Conservation (phyloP, 73 alveolate genomes). For the Urostyla sp. region DNA sequence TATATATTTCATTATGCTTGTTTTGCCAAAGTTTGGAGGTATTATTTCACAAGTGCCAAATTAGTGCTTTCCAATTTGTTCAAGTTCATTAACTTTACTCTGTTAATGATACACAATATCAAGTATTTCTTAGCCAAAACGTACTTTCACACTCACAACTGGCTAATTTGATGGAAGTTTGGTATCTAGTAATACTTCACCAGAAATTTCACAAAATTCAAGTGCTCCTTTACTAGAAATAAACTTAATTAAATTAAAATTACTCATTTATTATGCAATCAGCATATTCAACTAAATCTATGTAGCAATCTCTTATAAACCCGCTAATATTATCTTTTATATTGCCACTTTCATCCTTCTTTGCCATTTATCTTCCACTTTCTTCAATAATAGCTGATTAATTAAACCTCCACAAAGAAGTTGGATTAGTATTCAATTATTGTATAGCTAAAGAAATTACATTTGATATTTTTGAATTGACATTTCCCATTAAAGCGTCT, state of each 20-base stretch:
- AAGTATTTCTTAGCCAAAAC: slow-evolving; percentile 20
- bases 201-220: not conserved
- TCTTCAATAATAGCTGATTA: not conserved
- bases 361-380: not conserved
- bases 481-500: slow-evolving; percentile 4
- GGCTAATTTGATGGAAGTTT: not conserved
- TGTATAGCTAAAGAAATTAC: not conserved
- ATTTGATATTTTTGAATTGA: slow-evolving; percentile 4
- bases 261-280: slow-evolving; percentile 45
- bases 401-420: slow-evolving; percentile 35
- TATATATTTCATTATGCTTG: slow-evolving; percentile 1
- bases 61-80: slow-evolving; percentile 23
- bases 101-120: slow-evolving; percentile 5
- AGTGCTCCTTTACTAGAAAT: not conserved
- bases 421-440: slow-evolving; percentile 13
- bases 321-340: not conserved
- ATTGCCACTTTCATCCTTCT: not conserved
- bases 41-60: slow-evolving; percentile 6
- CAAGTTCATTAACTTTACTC: not conserved
- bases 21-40: slow-evolving; percentile 38
- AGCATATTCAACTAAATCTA: slow-evolving; percentile 40
- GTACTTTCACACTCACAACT: not conserved
- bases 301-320: slow-evolving; percentile 15
- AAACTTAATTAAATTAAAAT: not conserved
- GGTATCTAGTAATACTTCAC: slow-evolving; percentile 11